Base-by-base conservation (phyloP, 371 early-diverging fungal genomes). In the Rhizomucor miehei region DNA sequence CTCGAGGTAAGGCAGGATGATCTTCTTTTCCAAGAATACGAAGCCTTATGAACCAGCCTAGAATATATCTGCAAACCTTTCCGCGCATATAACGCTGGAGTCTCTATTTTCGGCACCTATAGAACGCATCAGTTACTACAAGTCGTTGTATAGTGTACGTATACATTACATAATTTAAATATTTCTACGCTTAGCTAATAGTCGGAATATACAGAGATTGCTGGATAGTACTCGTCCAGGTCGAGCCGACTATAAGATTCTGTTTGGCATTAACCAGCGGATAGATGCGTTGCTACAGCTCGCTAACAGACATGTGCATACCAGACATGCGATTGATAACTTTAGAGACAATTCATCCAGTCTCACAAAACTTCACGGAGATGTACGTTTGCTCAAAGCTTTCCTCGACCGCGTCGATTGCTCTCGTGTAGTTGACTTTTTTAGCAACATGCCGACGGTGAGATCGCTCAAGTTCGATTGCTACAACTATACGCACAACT, bases 71-170 rank as follows among this genome's bases (percentile, higher is more conserved):
- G 49, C 51, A 3, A 62, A 54, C 29, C 38, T 46, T 2, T 52
- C 68, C 39, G 60, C 54, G 23, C 59, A 63, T 16, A 65, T 72
- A 11, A 69, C 69, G 12, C 63, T 81, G 9, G 73, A 77, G 39
- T 62, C 64, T 1, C 62, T 78, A 41, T 75, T 81, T 36, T 57
- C 67, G 35, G 66, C 75, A 45, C 81, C 81, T 14, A 43, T 77
- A 12, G 62, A 73, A 19, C 73, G 73, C 45, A 44, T 81, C 11
- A 57, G 67, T 29, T 78, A 81, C 44, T 81, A 81, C 63, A 76
- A 78, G 46, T 63, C 52, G 14, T 45, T 81, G 14, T 81, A 78
- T 48, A 63, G 60, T 56, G 79, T 79, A 68, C 49, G 61, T 52
- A 44, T 21, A 9, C 3, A n/a, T n/a, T n/a, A n/a, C 14, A 41